Evolutionary conservation across 331 rosid species (phyloP), one percentile per base, ranked within the genome.

Genomic region (Acacia pycnantha): DNA sequence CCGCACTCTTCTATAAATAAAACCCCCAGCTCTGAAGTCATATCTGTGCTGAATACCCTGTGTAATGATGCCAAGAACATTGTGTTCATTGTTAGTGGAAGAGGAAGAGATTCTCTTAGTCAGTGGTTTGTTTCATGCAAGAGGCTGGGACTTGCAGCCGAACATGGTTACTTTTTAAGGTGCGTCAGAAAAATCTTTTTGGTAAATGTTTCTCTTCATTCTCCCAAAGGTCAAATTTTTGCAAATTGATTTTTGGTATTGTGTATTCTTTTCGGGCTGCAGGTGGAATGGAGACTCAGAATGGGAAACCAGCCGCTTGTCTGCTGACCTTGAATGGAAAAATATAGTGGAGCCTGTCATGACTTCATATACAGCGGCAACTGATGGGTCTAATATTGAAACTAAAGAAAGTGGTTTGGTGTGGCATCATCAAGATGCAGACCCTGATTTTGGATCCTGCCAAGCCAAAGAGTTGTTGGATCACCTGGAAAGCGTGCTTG

Each of bases 361-460:
- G 99, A 89, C 83, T 82, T 87, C 59, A 76, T 96, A 96, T 86
- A 92, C 91, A 0, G 99, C 94, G 86, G 86, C 99, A 70, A 96
- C 98, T 10, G 99, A 96, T 81, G 99, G 99, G 48, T 93, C 98
- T 21, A 87, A 75, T 86, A 93, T 94, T 73, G 98, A 94, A 82
- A 27, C 77, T 16, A 94, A 94, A 85, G 97, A 94, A 74, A 94
- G 94, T 82, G 97, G 97, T 70, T 80, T 94, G 91, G 98, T 94
- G 70, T 95, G 98, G 98, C 98, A 91, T 78, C 97, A 95, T 87
- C 97, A 89, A 85, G 97, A 94, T 67, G 98, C 97, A 41, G 97
- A 94, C 87, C 94, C 98, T 27, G 98, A 92, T 86, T 94, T 92
- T 74, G 98, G 98, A 44, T 91, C 95, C 29, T 92, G 98, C 83